Base-by-base conservation (phyloP, 371 early-diverging fungal genomes). In the Actinomortierella ambigua region DNA sequence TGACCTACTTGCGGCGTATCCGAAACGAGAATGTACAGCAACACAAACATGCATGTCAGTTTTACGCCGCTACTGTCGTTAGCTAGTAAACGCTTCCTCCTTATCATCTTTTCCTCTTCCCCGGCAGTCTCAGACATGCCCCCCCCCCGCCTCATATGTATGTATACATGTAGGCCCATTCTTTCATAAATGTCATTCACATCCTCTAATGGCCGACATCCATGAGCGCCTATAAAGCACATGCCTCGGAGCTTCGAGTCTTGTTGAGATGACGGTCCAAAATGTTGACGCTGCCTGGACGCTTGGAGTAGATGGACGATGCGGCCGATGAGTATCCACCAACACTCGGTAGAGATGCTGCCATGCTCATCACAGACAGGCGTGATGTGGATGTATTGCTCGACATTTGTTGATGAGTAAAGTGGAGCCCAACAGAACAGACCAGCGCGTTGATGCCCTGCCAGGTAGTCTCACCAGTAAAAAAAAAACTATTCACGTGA, bases 251-350 rank as follows among this genome's bases (percentile, higher is more conserved):
- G 17, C 80, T 78, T 64, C 76, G 82, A 14, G 84, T 85, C 66
- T 87, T 90, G 68, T 82, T 88, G 52, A 91, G 77, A 65, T 80
- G 81, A 28, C 90, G 80, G 55, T 91, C 92, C 11, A 90, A 63
- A 40, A 89, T 87, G 59, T 65, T 70, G 43, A 65, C 61, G 11
- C 50, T 52, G 4, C 34, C 34, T 17, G 79, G 29, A 29, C 78
- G 81, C 54, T 77, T 77, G 18, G 75, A 65, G 50, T 81, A 80
- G 26, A 78, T 58, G 53, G 81, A 79, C 13, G 82, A 76, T 28
- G 81, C 59, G 55, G 76, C 63, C 14, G 82, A 82, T 3, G 71
- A 61, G 27, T 70, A 70, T 2, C 59, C 71, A 14, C 71, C 65
- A 6, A 70, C 71, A 26, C 65, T 70, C 1, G 71, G 71, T 20